Percentiles rank a stretch among this genome's conserved stretches.
Evolutionary conservation across 1,284 basidiomycete species (phyloP).

Genomic region (Ganoderma sinense): DNA sequence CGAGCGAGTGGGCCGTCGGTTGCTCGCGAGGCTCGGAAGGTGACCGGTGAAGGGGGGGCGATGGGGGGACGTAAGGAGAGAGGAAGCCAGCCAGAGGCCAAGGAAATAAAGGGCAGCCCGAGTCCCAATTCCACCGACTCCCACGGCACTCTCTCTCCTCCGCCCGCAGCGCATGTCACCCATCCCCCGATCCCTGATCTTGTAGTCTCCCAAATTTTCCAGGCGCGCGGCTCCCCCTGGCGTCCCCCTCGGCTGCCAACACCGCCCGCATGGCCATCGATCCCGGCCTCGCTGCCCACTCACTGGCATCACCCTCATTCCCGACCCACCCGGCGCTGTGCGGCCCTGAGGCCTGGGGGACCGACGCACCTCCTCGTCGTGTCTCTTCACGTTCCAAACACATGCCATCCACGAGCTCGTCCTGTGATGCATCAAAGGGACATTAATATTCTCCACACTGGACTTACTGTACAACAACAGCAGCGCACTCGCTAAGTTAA

Average conservation of each 20-base stretch:
- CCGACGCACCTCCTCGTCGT: conserved; percentile 8
- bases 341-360: background rate
- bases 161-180: conserved; percentile 7
- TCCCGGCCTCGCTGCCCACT: background rate
- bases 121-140: conserved; percentile 2
- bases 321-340: background rate
- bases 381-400: conserved; percentile 17
- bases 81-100: conserved; percentile 9
- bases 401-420: conserved; percentile 9
- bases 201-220: background rate
- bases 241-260: background rate
- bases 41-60: conserved; percentile 24
- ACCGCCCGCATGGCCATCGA: background rate
- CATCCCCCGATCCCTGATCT: conserved; percentile 4
- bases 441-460: background rate
- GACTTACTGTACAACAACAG: conserved; percentile 18
- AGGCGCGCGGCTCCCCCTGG: background rate
- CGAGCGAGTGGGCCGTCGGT: conserved; percentile 23
- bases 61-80: conserved; percentile 26
- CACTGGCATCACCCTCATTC: background rate
- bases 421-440: conserved; percentile 18
- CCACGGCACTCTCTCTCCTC: conserved; percentile 20
- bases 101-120: conserved; percentile 16
- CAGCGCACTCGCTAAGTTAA: conserved; percentile 3
- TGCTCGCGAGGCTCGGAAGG: conserved; percentile 19